Percentiles rank a stretch among this genome's conserved stretches.
These are phyloP conservation scores for Sicyos edulis DNA, from an alignment of 306 rosid species.

Conservation along the genomic window DNA sequence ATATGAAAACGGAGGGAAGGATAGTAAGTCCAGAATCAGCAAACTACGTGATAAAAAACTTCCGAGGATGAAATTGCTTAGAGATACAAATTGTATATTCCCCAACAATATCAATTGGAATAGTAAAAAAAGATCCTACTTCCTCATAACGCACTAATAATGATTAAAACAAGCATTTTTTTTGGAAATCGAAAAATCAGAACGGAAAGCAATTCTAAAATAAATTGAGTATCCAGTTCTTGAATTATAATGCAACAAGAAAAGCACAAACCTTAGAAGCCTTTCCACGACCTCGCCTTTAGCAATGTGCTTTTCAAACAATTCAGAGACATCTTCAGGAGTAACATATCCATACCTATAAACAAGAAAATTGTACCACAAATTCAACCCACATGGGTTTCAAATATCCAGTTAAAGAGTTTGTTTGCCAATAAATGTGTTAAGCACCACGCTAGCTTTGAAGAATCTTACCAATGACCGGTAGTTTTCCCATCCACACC, in stretches of 20 bases:
- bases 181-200: too few species aligned
- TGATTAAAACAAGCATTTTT: neutral
- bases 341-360: slow-evolving; percentile 94
- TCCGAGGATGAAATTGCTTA: neutral
- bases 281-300: slow-evolving; percentile 62
- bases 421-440: neutral
- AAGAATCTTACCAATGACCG: slow-evolving; percentile 69
- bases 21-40: neutral
- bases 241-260: neutral
- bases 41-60: neutral
- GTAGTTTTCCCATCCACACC: slow-evolving; percentile 50
- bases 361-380: slow-evolving; percentile 13
- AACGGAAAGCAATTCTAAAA: neutral
- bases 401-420: neutral
- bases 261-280: slow-evolving; percentile 62
- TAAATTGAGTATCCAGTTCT: neutral
- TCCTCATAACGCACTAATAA: neutral
- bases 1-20: neutral
- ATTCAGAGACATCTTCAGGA: slow-evolving; percentile 68
- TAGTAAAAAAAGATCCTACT: neutral
- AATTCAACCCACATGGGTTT: neutral
- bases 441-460: neutral
- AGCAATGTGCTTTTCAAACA: slow-evolving; percentile 69
- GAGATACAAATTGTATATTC: neutral
- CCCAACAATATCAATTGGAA: neutral